Base-by-base conservation (phyloP, 331 rosid genomes). In the Quercus tomentella region DNA sequence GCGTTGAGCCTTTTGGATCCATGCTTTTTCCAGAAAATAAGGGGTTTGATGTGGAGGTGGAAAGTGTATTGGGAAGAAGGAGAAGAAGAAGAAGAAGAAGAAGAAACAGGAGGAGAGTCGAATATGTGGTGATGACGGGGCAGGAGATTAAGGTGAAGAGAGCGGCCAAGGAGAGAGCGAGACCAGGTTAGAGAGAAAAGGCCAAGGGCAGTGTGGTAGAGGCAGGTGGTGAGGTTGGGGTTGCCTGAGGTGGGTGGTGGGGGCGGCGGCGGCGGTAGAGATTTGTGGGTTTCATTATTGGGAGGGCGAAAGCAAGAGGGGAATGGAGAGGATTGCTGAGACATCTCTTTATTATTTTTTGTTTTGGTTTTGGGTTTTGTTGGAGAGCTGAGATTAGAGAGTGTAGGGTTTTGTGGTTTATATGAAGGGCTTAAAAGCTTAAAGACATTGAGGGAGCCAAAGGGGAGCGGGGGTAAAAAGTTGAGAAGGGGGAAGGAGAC, bases 11-110 rank as follows among this genome's bases (percentile, higher is more conserved):
- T 90, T 62, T 90, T 95, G 69, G 89, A 63, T 12, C 99, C 99
- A 31, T 88, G 87, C 52, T 85, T 93, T 4, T 89, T 95, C 97
- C 99, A 95, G 91, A 95, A 93, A 56, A 91, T 5, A 85, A 92
- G 84, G 76, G 99, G 92, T 49, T 90, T 89, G 81, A 95, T 76
- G 74, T 87, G 91, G 74, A 95, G 97, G 65, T 86, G 89, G 77
- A 84, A 80, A 4, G 84, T 23, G 30, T 86, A 85, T 51, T 41
- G 56, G 5, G 91, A 84, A 12, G 83, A 26, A 49, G 83, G 21
- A 30, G 82, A n/a, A 35, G 67, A 21, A 0, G 79, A 10, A 11
- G 67, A 21, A 0, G 79, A 10, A 11, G 52, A 45, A 12, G 54
- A 49, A 3, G 54, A 14, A 49, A 41, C 1, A 8, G 45, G 88